These are phyloP conservation scores for Bruguiera gymnorhiza DNA, from an alignment of 345 rosid genomes.

Conservation along the genomic window DNA sequence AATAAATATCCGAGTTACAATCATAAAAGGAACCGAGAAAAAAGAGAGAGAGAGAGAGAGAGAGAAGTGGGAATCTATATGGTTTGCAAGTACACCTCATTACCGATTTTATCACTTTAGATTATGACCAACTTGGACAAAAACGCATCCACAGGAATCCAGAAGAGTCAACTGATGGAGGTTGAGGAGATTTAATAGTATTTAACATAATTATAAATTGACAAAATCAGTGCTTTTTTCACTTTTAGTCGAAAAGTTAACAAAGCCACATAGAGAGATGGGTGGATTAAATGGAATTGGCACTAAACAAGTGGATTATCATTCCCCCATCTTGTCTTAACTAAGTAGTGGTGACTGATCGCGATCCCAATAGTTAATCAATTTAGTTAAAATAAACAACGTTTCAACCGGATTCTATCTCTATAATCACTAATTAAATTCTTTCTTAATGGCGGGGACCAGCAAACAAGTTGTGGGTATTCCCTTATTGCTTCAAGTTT, in stretches of 20 bases:
- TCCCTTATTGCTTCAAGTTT: constrained; percentile 1
- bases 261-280: neutral
- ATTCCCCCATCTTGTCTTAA: constrained; percentile 24
- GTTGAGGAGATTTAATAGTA: too few species aligned
- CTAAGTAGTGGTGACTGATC: constrained; percentile 22
- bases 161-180: too few species aligned
- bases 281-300: constrained; percentile 30
- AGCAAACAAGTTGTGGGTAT: constrained; percentile 22
- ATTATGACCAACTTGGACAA: too few species aligned
- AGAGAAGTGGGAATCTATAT: too few species aligned
- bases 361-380: neutral
- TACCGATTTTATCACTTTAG: too few species aligned
- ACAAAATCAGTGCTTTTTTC: neutral
- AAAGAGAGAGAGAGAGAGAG: too few species aligned
- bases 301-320: constrained; percentile 42
- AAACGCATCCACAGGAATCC: too few species aligned
- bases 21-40: too few species aligned
- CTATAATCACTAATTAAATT: neutral
- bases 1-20: too few species aligned
- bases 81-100: too few species aligned
- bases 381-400: neutral
- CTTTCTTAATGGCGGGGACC: constrained; percentile 24
- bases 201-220: neutral
- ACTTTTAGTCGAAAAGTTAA: neutral
- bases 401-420: constrained; percentile 12